These are phyloP conservation scores for Annona squamosa DNA, from an alignment of 164 flowering plant species.

Conservation along the genomic window DNA sequence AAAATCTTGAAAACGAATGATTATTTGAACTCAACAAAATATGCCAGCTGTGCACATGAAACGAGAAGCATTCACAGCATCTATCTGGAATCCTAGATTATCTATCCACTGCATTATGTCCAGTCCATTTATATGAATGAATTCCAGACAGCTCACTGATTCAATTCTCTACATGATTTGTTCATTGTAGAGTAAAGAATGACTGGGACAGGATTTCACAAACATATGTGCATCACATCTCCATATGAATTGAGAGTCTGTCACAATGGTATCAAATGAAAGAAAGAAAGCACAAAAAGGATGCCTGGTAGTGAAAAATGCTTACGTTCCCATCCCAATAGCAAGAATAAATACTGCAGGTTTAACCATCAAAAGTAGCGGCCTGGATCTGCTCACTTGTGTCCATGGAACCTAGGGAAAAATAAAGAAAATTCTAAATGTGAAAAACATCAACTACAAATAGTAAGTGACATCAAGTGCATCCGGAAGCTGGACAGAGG, in stretches of 20 bases:
- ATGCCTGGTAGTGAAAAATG: background rate
- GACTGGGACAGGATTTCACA: background rate
- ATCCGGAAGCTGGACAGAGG: too few species aligned
- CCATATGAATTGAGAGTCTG: background rate
- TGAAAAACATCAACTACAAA: background rate
- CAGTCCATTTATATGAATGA: too few species aligned
- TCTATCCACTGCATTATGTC: too few species aligned
- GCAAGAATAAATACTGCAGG: conserved; percentile 65
- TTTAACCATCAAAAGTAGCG: conserved; percentile 72
- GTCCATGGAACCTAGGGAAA: conserved; percentile 78
- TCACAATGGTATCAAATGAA: background rate
- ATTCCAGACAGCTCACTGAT: too few species aligned
- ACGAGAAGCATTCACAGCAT: too few species aligned
- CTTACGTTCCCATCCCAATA: conserved; percentile 70
- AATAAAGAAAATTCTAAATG: background rate
- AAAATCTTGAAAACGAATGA: too few species aligned
- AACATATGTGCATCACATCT: background rate
- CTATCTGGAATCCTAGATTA: too few species aligned
- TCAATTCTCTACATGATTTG: too few species aligned
- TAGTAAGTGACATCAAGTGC: background rate
- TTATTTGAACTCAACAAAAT: too few species aligned
- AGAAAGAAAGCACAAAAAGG: background rate
- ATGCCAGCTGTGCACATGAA: too few species aligned
- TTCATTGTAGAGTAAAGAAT: background rate
- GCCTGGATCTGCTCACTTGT: conserved; percentile 90